Evolutionary conservation across 2,329 filamentous ascomycete species (phyloP).

Genomic region (Diaporthe humulicola): DNA sequence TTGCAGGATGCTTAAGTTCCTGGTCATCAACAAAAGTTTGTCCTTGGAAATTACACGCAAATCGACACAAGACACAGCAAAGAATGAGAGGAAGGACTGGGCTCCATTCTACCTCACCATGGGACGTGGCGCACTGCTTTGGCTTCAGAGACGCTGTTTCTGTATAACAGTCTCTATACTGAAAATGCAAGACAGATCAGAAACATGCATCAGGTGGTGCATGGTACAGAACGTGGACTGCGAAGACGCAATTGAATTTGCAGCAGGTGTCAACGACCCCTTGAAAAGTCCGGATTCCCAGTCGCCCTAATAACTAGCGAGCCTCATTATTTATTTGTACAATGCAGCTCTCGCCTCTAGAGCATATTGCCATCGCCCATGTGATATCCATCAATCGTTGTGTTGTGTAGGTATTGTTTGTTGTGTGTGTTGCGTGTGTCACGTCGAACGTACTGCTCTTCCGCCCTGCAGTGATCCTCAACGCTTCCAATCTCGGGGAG

Average conservation of each 20-base stretch:
- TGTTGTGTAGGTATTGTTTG: not conserved
- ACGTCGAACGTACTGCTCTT: conserved; percentile 10
- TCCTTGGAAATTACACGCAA: not conserved
- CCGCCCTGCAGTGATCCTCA: not conserved
- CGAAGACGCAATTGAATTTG: conserved; percentile 15
- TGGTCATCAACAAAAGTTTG: not conserved
- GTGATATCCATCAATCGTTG: conserved; percentile 17
- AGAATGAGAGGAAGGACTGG: not conserved
- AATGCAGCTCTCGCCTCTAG: conserved; percentile 20
- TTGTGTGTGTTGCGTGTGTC: not conserved
- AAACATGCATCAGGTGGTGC: not conserved
- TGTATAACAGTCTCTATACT: not conserved
- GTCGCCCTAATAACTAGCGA: conserved; percentile 17
- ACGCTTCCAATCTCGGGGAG: not conserved
- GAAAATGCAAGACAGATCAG: not conserved
- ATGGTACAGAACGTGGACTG: not conserved
- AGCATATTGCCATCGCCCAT: conserved; percentile 14
- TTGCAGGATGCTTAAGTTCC: not conserved
- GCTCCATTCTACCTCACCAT: too few relatives aligned
- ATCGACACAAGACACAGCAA: not conserved
- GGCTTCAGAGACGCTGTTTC: not conserved
- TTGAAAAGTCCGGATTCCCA: not conserved
- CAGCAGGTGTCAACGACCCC: conserved; percentile 9
- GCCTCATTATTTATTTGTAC: conserved; percentile 33
- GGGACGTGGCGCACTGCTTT: not conserved